A percentile compares a stretch with the other conserved stretches of the same genome.
phyloP scores from a whole-genome alignment of 371 early-diverging fungal species.

The Actinomortierella wolfii region DNA sequence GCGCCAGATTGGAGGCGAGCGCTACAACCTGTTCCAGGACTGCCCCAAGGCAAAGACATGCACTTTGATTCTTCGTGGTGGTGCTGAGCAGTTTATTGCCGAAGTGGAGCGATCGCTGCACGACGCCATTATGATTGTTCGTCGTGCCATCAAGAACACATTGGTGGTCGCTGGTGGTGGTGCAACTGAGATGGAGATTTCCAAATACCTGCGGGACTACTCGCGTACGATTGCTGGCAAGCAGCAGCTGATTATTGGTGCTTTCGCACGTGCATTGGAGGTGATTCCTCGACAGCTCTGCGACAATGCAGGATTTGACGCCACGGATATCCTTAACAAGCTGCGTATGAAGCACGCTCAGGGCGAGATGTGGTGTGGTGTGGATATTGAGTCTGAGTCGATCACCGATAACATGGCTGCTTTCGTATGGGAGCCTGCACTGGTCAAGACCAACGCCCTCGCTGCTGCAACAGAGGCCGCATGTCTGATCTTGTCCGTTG shows the following conservation, averaged over 20 bases:
- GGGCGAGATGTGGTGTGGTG: slow-evolving; percentile 90
- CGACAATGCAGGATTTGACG: slow-evolving; percentile 99
- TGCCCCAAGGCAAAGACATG: slow-evolving; percentile 93
- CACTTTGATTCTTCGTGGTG: slow-evolving; percentile 98
- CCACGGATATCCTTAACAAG: slow-evolving; percentile 98
- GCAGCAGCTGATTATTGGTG: slow-evolving; percentile 95
- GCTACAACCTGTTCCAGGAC: slow-evolving; percentile 97
- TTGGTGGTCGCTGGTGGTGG: slow-evolving; percentile 98
- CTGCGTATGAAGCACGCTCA: slow-evolving; percentile 95
- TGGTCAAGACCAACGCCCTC: slow-evolving; percentile 98
- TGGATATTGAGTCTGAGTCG: slow-evolving; percentile 91
- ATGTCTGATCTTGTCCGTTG: slow-evolving; percentile 93
- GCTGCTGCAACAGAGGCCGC: slow-evolving; percentile 97
- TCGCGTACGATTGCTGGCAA: slow-evolving; percentile 94
- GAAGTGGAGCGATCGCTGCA: slow-evolving; percentile 99
- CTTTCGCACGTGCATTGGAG: slow-evolving; percentile 98
- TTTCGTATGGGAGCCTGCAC: slow-evolving; percentile 99
- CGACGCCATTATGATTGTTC: slow-evolving; percentile 99
- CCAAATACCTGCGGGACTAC: slow-evolving; percentile 91
- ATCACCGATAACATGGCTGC: slow-evolving; percentile 92
- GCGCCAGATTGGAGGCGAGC: slow-evolving; percentile 96
- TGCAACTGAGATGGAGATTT: slow-evolving; percentile 98
- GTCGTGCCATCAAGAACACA: slow-evolving; percentile 94
- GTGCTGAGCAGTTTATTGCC: slow-evolving; percentile 99
- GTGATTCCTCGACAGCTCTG: slow-evolving; percentile 98